Conservation (phyloP, 2,329 filamentous ascomycete genomes). For the Paecilomyces sp. region DNA sequence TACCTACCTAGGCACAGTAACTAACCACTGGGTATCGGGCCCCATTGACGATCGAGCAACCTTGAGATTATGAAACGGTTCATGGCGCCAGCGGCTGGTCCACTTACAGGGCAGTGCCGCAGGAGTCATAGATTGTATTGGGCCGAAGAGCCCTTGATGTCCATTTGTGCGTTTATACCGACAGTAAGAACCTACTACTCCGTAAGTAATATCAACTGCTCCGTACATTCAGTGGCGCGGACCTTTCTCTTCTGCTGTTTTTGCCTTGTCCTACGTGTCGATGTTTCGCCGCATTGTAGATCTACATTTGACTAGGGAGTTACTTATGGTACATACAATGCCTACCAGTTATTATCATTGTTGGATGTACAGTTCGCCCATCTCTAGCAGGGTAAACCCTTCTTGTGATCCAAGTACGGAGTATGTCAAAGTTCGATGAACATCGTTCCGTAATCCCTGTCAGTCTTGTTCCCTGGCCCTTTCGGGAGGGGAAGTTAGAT, state of each 20-base stretch:
- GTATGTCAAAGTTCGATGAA: too few relatives aligned
- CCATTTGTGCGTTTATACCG: background rate
- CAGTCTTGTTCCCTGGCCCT: background rate
- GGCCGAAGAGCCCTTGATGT: background rate
- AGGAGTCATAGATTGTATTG: background rate
- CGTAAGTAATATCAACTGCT: too few relatives aligned
- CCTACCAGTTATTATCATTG: too few relatives aligned
- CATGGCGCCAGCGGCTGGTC: background rate
- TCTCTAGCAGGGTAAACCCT: too few relatives aligned
- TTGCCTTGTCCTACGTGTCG: background rate
- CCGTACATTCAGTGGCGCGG: background rate
- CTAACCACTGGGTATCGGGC: background rate
- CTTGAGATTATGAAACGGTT: background rate
- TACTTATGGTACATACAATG: too few relatives aligned
- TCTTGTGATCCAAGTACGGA: too few relatives aligned
- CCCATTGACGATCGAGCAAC: background rate
- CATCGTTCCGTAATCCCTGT: background rate
- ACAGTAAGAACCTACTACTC: background rate
- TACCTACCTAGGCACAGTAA: too few relatives aligned
- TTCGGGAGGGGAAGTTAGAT: background rate
- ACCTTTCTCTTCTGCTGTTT: background rate
- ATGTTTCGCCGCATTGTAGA: background rate
- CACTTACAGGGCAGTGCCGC: background rate
- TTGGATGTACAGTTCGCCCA: too few relatives aligned
- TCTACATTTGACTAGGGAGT: too few relatives aligned